phyloP scores from a whole-genome alignment of 495 filamentous ascomycete species.

The Podospora pseudopauciseta region DNA sequence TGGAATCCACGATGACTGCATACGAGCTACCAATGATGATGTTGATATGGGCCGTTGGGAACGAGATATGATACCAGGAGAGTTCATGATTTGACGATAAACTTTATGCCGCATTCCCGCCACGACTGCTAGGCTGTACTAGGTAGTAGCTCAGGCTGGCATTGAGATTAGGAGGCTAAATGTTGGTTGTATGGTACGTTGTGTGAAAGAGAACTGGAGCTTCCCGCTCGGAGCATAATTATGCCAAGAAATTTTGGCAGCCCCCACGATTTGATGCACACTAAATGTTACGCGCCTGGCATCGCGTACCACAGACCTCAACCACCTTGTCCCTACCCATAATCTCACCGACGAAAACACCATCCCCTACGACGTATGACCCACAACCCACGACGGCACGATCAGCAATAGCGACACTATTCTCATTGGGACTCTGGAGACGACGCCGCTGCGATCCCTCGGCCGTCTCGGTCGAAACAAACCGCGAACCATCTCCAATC shows the following conservation, averaged over 20 bases:
- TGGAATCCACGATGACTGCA: background rate
- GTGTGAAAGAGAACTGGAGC: background rate
- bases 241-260: background rate
- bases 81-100: background rate
- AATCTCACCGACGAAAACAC: background rate
- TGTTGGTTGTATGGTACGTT: background rate
- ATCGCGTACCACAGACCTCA: conserved; percentile 3
- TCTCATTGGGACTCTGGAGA: background rate
- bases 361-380: background rate
- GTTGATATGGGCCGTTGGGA: too few relatives aligned
- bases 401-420: background rate
- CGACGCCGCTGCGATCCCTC: background rate
- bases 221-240: background rate
- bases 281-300: background rate
- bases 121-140: background rate
- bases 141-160: background rate
- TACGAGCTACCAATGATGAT: background rate
- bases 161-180: background rate
- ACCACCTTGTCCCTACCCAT: background rate
- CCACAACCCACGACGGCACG: background rate
- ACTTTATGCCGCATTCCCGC: background rate
- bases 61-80: too few relatives aligned
- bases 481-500: background rate
- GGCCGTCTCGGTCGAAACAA: conserved; percentile 1
- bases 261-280: conserved; percentile 3